Base-by-base conservation (phyloP, 2,329 filamentous ascomycete species). In the Aspergillus tamarii region DNA sequence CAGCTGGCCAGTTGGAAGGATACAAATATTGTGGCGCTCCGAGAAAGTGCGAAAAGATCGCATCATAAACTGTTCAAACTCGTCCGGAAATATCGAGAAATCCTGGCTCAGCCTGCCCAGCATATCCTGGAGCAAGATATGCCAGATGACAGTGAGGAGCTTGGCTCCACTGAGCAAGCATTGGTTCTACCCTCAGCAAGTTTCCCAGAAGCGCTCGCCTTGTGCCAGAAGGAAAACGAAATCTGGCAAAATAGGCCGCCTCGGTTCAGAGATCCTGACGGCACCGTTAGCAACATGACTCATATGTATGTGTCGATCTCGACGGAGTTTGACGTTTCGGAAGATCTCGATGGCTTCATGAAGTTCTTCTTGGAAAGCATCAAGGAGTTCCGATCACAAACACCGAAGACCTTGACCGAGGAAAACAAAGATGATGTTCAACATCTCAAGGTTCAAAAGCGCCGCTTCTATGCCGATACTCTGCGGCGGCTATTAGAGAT, bases 1-100 rank as follows among this genome's bases (percentile, higher is more conserved):
- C 88, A 96, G 59, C 83, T 99, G 70, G 93, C 94, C 9, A 97
- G 93, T 77, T 99, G 96, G 96, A 97, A 96, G 76, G 95, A 99
- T 70, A 97, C 92, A 26, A 99, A 98, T 72, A 96, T 99, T 66
- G 90, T 90, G 55, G 92, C 93, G 1, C 82, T 99, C 19, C 88
- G 90, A 68, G 93, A 97, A 73, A 98, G 94, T 77, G 93, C 95
- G 1, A 90, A 91, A 71, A 90, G 90, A 64, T 97, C 94, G 23
- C 95, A 99, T 74, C 88, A 91, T 72, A 97, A 97, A 77, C 85
- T 99, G 2, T 97, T 97, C 81, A 92, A 92, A 70, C 84, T 97
- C 41, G 91, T 99, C 52, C 87, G 92, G 61, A 98, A 97, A 79
- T 99, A 97, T 79, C 88, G 95, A 48, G 85, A 85, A 21, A 79